Percentiles rank a stretch among this genome's conserved stretches.
These are phyloP conservation scores for Xerophyta viscosa DNA, from an alignment of 106 monocot species.

Conservation along the genomic window DNA sequence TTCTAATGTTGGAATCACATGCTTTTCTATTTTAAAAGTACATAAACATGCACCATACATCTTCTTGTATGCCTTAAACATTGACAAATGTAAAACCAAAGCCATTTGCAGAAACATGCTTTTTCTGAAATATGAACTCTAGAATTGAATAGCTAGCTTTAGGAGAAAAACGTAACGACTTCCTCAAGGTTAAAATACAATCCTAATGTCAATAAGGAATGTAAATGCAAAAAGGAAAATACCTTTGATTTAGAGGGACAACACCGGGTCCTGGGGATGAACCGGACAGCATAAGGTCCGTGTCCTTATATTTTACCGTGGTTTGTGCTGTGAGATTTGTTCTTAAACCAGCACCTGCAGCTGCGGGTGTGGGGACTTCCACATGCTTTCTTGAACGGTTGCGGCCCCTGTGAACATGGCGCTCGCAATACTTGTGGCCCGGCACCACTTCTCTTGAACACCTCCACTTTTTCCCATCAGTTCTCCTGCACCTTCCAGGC, in stretches of 20 bases:
- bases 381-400: constrained; percentile 69
- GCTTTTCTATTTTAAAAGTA: no score
- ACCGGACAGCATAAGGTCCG: background rate
- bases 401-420: constrained; percentile 44
- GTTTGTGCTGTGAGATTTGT: background rate
- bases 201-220: no score
- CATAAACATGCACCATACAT: no score
- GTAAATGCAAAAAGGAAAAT: background rate
- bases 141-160: no score
- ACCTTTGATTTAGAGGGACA: constrained; percentile 14
- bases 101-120: no score
- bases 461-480: constrained; percentile 44
- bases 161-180: no score
- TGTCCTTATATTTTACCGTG: background rate
- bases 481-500: constrained; percentile 39
- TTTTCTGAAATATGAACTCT: no score
- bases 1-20: no score
- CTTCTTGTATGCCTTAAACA: no score
- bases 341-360: background rate
- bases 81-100: no score
- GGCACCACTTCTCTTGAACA: constrained; percentile 25
- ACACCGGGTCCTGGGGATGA: constrained; percentile 3
- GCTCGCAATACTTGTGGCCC: constrained; percentile 48
- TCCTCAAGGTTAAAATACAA: no score
- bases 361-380: constrained; percentile 18